phyloP scores from a whole-genome alignment of 202 grass and related monocot species.

The Panicum hallii region DNA sequence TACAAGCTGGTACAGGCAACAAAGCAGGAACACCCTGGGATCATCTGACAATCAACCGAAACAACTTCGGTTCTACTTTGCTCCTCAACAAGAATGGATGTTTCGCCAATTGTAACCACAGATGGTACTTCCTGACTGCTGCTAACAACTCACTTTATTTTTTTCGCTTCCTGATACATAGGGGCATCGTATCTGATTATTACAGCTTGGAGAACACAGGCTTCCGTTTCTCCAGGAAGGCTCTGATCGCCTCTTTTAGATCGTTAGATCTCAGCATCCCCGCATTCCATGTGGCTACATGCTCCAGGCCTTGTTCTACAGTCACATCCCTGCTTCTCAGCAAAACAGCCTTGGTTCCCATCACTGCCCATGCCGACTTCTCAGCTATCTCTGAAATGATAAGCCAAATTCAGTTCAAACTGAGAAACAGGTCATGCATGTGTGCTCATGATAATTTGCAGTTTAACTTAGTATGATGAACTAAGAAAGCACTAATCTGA shows the following conservation, averaged over 20 bases:
- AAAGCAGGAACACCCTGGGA: neutral
- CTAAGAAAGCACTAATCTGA: neutral
- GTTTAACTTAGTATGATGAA: slow-evolving; percentile 17
- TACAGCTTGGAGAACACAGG: slow-evolving; percentile 85
- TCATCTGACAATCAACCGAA: neutral
- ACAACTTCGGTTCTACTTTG: neutral
- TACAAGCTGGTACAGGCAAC: neutral
- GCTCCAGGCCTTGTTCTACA: slow-evolving; percentile 82
- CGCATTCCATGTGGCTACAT: slow-evolving; percentile 87
- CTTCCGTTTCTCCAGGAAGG: slow-evolving; percentile 72
- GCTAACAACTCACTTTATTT: slow-evolving; percentile 10
- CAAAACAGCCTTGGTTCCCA: slow-evolving; percentile 81
- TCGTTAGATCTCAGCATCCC: slow-evolving; percentile 85
- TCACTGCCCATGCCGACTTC: slow-evolving; percentile 83
- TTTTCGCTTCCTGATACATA: neutral
- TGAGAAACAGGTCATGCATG: neutral
- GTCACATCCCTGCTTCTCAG: slow-evolving; percentile 87
- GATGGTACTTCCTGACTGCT: slow-evolving; percentile 5
- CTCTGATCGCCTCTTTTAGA: slow-evolving; percentile 75
- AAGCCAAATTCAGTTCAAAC: neutral
- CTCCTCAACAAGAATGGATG: neutral
- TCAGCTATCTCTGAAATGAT: slow-evolving; percentile 66
- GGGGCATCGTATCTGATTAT: slow-evolving; percentile 21
- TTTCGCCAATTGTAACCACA: slow-evolving; percentile 9
- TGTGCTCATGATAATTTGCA: neutral